These are phyloP conservation scores for Silene uniflora DNA, from an alignment of 148 eudicot species.

Conservation along the genomic window DNA sequence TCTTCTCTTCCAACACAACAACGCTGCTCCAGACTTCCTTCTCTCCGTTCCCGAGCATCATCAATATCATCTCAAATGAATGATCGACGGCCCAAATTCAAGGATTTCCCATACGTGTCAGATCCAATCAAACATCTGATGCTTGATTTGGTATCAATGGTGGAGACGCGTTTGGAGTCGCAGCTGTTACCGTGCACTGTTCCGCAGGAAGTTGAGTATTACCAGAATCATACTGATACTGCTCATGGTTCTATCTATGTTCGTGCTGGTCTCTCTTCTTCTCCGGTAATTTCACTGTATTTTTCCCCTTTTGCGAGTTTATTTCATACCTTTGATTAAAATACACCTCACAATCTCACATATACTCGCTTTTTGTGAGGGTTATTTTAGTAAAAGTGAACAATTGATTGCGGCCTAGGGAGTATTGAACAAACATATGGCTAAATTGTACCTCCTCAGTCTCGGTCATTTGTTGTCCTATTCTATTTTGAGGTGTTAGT, in stretches of 20 bases:
- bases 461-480: too few relatives aligned
- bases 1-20: neutral
- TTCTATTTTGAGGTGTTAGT: too few relatives aligned
- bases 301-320: too few relatives aligned
- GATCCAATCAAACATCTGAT: slow-evolving; percentile 57
- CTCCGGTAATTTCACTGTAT: slow-evolving; percentile 42
- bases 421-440: too few relatives aligned
- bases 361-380: too few relatives aligned
- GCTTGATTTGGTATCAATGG: slow-evolving; percentile 55
- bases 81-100: slow-evolving; percentile 35
- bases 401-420: too few relatives aligned
- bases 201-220: slow-evolving; percentile 57
- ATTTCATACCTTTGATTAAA: too few relatives aligned
- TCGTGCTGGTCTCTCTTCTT: slow-evolving; percentile 56
- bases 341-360: too few relatives aligned
- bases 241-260: slow-evolving; percentile 51
- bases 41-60: neutral
- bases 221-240: slow-evolving; percentile 38
- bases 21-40: neutral
- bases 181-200: slow-evolving; percentile 60
- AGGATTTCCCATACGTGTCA: slow-evolving; percentile 70
- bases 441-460: too few relatives aligned
- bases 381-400: too few relatives aligned
- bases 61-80: slow-evolving; percentile 17
- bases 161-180: slow-evolving; percentile 47